These are phyloP conservation scores for Fusarium anthophilum DNA, from an alignment of 2,329 filamentous ascomycete genomes.

Conservation along the genomic window DNA sequence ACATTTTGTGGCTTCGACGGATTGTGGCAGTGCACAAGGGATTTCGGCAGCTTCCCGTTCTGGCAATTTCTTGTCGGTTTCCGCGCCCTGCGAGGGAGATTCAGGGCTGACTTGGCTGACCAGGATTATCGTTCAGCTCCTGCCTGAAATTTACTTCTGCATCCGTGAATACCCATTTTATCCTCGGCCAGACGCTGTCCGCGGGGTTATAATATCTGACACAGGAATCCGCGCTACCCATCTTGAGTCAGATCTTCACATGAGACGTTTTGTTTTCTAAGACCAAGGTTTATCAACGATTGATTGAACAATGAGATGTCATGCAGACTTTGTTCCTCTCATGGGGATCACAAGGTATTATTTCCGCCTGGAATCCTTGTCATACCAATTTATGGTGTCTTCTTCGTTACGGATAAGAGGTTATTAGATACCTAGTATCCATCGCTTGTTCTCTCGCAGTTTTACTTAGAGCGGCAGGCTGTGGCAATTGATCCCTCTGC, in stretches of 20 bases:
- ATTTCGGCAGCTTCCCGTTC: not conserved
- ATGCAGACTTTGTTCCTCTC: rapidly evolving
- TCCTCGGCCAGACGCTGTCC: not conserved
- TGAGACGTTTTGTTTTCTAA: not conserved
- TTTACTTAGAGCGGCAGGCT: not conserved
- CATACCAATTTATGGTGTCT: rapidly evolving
- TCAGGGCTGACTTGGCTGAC: not conserved
- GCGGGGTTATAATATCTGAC: rapidly evolving
- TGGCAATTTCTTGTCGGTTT: not conserved
- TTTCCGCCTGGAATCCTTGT: rapidly evolving
- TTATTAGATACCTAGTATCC: too few species aligned
- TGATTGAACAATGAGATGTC: rapidly evolving
- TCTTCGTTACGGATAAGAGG: rapidly evolving
- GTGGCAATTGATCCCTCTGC: not conserved
- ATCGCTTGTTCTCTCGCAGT: not conserved
- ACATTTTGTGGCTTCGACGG: not conserved
- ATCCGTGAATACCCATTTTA: not conserved
- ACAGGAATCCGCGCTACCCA: not conserved
- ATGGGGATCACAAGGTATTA: rapidly evolving
- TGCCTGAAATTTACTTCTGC: not conserved
- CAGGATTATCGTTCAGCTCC: not conserved
- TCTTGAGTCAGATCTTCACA: rapidly evolving
- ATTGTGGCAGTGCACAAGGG: not conserved
- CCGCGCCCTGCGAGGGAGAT: not conserved
- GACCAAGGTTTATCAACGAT: rapidly evolving